Conservation (phyloP, 2,329 filamentous ascomycete genomes). For the Phialophora macrospora region DNA sequence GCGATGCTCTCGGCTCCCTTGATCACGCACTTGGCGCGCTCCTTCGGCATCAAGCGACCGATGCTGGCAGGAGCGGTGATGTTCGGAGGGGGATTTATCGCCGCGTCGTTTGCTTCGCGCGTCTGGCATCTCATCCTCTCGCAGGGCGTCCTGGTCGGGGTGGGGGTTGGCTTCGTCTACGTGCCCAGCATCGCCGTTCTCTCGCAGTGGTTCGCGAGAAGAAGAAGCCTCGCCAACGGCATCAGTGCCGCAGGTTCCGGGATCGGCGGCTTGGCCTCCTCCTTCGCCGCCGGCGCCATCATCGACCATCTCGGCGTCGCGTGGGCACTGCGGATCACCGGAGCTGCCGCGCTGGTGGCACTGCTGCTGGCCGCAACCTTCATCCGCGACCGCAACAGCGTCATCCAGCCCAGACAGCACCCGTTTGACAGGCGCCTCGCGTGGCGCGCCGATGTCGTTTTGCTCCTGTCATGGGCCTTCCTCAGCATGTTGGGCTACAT, state of each 20-base stretch:
- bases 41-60: slow-evolving; percentile 27
- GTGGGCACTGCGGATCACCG: slow-evolving; percentile 41
- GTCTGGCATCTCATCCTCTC: slow-evolving; percentile 39
- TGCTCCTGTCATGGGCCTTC: slow-evolving; percentile 48
- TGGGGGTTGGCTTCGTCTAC: slow-evolving; percentile 39
- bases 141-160: slow-evolving; percentile 38
- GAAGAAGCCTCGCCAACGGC: slow-evolving; percentile 41
- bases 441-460: slow-evolving; percentile 30
- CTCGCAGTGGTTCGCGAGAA: slow-evolving; percentile 42
- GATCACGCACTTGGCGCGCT: slow-evolving; percentile 37
- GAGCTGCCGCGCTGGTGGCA: slow-evolving; percentile 33
- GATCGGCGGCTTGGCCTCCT: slow-evolving; percentile 40
- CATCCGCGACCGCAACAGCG: slow-evolving; percentile 39
- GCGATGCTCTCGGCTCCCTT: slow-evolving; percentile 40
- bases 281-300: slow-evolving; percentile 36
- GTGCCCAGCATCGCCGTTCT: slow-evolving; percentile 36
- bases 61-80: slow-evolving; percentile 35
- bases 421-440: slow-evolving; percentile 36
- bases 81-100: slow-evolving; percentile 35
- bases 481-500: slow-evolving; percentile 56
- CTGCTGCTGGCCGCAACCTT: slow-evolving; percentile 38
- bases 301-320: slow-evolving; percentile 40
- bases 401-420: slow-evolving; percentile 36
- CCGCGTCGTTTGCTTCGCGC: slow-evolving; percentile 38
- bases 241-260: slow-evolving; percentile 41